Conservation (phyloP, 345 rosid species). For the Citrus mangshanensis region DNA sequence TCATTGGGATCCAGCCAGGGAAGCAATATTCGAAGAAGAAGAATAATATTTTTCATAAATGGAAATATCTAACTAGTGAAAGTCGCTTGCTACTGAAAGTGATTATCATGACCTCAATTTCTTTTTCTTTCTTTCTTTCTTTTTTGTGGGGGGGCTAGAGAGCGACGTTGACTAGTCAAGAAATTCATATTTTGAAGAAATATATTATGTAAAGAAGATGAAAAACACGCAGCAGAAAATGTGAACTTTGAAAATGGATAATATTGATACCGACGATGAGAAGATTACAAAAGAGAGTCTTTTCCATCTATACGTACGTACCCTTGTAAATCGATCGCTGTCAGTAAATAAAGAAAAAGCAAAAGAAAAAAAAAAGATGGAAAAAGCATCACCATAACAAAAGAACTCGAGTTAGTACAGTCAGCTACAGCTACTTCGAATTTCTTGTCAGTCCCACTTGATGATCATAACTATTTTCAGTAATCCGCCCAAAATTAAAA, state of each 20-base stretch:
- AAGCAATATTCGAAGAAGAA: not conserved
- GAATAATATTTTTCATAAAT: not conserved
- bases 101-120: not conserved
- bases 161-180: not conserved
- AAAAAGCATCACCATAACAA: not conserved
- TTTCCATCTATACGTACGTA: constrained; percentile 6
- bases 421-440: constrained; percentile 24
- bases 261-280: not conserved
- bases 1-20: not conserved
- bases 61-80: too few species aligned
- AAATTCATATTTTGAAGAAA: not conserved
- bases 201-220: too few species aligned
- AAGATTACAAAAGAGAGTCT: constrained; percentile 12
- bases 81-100: not conserved
- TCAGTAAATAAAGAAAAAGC: constrained; percentile 16
- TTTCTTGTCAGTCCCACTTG: constrained; percentile 29
- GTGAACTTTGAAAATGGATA: not conserved
- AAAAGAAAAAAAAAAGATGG: not conserved
- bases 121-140: too few species aligned
- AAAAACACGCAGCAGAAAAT: not conserved
- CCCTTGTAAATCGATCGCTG: constrained; percentile 19
- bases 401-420: constrained; percentile 31
- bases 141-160: too few species aligned
- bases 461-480: not conserved
- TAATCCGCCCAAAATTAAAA: not conserved